phyloP scores from a whole-genome alignment of 164 flowering plant species.

The Paratinospora sagittata region DNA sequence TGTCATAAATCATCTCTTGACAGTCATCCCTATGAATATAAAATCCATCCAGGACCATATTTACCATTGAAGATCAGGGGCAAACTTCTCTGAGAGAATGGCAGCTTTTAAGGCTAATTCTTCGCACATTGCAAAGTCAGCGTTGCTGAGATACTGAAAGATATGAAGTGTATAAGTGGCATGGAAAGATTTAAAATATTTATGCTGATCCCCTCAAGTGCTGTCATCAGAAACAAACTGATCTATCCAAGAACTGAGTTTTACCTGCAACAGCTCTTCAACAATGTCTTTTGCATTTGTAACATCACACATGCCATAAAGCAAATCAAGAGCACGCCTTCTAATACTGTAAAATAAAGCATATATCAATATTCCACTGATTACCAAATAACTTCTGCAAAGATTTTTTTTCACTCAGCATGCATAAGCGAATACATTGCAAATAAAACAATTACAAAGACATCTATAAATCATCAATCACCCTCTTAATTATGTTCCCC shows the following conservation, averaged over 20 bases:
- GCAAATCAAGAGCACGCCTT: slow-evolving; percentile 97
- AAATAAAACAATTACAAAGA: too few relatives aligned
- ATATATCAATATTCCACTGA: too few relatives aligned
- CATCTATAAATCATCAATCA: too few relatives aligned
- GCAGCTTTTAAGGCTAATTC: slow-evolving; percentile 98
- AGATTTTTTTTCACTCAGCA: too few relatives aligned
- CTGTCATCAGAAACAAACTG: too few relatives aligned
- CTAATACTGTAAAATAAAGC: too few relatives aligned
- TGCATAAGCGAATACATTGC: background rate
- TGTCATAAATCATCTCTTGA: too few relatives aligned
- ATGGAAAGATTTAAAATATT: background rate
- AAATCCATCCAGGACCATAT: too few relatives aligned
- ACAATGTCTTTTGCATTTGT: slow-evolving; percentile 99
- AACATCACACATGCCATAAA: slow-evolving; percentile 99
- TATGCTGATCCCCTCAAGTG: too few relatives aligned
- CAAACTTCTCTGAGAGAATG: slow-evolving; percentile 97
- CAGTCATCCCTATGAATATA: too few relatives aligned
- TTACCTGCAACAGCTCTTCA: slow-evolving; percentile 96
- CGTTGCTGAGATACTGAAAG: slow-evolving; percentile 86
- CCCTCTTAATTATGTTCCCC: too few relatives aligned
- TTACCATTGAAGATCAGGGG: slow-evolving; percentile 96
- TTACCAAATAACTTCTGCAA: too few relatives aligned
- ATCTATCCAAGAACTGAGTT: background rate
- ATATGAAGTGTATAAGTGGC: slow-evolving; percentile 4
- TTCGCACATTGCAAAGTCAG: slow-evolving; percentile 98